Conservation (phyloP, 306 rosid genomes). For the Inga leiocalycina region DNA sequence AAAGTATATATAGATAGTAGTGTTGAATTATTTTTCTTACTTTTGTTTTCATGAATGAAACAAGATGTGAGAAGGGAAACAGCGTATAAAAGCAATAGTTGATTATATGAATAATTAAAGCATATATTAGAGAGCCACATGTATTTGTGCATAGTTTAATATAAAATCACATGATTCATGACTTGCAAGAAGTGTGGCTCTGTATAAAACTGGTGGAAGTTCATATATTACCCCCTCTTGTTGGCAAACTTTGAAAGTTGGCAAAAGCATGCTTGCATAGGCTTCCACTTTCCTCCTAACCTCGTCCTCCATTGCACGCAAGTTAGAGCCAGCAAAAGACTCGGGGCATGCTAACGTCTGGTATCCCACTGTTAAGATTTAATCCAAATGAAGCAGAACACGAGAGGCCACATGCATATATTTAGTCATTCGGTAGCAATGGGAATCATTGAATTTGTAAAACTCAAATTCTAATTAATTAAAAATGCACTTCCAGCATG, state of each 20-base stretch:
- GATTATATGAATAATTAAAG: background rate
- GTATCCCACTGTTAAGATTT: background rate
- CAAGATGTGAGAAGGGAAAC: background rate
- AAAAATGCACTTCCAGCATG: background rate
- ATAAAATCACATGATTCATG: background rate
- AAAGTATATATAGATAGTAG: too few species aligned
- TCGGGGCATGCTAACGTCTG: slow-evolving; percentile 2
- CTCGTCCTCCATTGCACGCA: background rate
- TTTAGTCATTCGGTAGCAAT: background rate
- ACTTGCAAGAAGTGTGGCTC: too few species aligned
- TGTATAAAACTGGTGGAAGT: background rate
- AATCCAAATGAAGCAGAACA: background rate
- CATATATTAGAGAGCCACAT: background rate
- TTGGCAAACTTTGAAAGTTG: background rate
- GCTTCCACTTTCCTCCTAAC: background rate
- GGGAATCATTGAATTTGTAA: background rate
- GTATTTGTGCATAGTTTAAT: background rate
- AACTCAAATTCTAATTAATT: background rate
- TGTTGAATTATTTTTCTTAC: too few species aligned
- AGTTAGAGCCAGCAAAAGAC: background rate
- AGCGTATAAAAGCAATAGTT: background rate
- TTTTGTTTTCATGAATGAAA: background rate
- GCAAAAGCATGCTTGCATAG: background rate
- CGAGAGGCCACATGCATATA: background rate
- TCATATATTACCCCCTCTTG: background rate